Evolutionary conservation across 108 stramenopile species (phyloP), one percentile per base, ranked within the genome.

Genomic region (Asterionellopsis glacialis): DNA sequence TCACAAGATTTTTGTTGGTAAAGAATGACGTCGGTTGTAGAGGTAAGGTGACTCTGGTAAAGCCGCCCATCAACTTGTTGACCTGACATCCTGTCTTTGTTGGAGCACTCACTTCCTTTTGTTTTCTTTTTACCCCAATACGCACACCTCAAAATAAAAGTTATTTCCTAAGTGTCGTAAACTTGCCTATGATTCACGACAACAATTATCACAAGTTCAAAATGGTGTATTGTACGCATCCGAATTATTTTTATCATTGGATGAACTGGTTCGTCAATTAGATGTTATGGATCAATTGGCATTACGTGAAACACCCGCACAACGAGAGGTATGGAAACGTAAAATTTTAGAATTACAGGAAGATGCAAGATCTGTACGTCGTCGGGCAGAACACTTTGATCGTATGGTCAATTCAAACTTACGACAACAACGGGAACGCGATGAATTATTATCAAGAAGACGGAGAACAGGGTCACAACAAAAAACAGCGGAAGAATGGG

Each of bases 111-210:
- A 5, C 5, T 33, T 33, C 7, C 7, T 33, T 33, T 33, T 33
- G 33, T 33, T 33, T 33, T 2, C 5, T 33, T 33, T 33, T 33
- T 33, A 33, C 33, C 7, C 5, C 43, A 64, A 26, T n/a, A n/a
- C n/a, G n/a, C n/a, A n/a, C n/a, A n/a, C n/a, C n/a, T n/a, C n/a
- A n/a, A n/a, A n/a, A n/a, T n/a, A n/a, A 60, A 61, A 91, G 73
- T 61, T 92, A 0, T 92, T 92, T 69, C 91, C 91, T 12, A 92
- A 92, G 72, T 78, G 83, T 63, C 70, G 85, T 53, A 92, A 92
- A 60, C 72, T 92, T 4, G 82, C 87, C 33, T 92, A 92, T 65
- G 91, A 92, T 63, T 75, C 87, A 41, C 81, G 87, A 49, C 91
- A 92, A 60, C 91, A 89, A 54, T 72, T 92, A 1, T 72, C 83